Evolutionary conservation across 805 yeast species (phyloP), one percentile per base, ranked within the genome.

Genomic region (Wickerhamiella azymoides): DNA sequence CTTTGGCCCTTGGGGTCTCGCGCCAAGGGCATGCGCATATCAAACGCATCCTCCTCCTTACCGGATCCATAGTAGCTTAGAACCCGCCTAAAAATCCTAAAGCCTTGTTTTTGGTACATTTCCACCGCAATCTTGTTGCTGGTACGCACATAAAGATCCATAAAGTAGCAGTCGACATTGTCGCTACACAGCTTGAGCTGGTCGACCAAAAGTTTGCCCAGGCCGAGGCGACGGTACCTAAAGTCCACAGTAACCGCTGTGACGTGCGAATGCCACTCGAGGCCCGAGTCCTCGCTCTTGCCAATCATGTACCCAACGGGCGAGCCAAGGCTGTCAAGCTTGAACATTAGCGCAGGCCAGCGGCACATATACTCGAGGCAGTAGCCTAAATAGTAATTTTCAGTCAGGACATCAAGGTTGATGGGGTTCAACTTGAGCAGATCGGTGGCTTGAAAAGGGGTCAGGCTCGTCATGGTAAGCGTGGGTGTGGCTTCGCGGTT

Each of bases 251-350:
- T 86, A 3, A 92, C 95, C 0, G 98, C 97, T 0, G 97, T 85
- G 42, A 92, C 86, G 61, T 92, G 99, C 1, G 94, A 76, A 58
- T 92, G 99, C 95, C 96, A 89, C 49, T 86, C 92, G 40, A 71
- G 75, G 5, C 72, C 76, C 32, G 68, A 68, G 0, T 98, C 98
- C 61, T 92, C 98, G 1, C 94, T 79, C 61, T 92, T 92, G n/a
- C 93, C 97, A 77, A 92, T 77, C 94, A 92, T 61, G 49, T 62
- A 61, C 6, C 71, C 69, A 0, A 67, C 62, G 11, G 66, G 57
- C 8, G 59, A 57, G 32, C 52, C 47, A 3, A 58, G 49, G 33
- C 54, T 56, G 2, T 65, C 66, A 5, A 39, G 26, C 59, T 85
- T 81, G 73, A 86, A 89, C 62, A 86, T 81, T 39, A 92, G 66